A percentile compares a stretch with the other conserved stretches of the same genome.
phyloP scores from a whole-genome alignment of 2,329 filamentous ascomycete species.

The Beauveria sp. region DNA sequence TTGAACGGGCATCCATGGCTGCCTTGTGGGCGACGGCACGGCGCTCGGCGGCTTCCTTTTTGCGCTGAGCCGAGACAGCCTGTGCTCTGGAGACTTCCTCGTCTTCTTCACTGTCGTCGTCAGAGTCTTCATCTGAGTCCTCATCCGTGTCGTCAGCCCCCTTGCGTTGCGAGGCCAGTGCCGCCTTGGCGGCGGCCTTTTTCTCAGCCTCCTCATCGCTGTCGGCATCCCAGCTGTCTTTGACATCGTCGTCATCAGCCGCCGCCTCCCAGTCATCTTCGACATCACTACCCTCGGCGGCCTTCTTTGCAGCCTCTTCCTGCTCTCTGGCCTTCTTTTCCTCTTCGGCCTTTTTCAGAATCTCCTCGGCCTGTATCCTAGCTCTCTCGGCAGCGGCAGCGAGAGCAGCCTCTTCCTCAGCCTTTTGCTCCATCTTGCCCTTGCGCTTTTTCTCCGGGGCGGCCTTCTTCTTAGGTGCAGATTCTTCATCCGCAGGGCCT shows the following conservation, averaged over 20 bases:
- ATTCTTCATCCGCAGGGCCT: conserved; percentile 46
- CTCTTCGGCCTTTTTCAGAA: conserved; percentile 53
- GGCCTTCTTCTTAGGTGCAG: conserved; percentile 69
- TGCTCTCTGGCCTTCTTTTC: conserved; percentile 51
- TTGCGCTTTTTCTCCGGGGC: conserved; percentile 77
- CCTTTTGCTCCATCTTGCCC: conserved; percentile 50
- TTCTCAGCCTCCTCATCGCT: conserved; percentile 60
- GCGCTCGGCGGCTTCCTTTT: conserved; percentile 82
- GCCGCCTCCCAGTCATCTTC: conserved; percentile 87
- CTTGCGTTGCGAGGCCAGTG: conserved; percentile 10
- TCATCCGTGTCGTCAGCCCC: conserved; percentile 33
- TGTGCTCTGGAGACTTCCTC: conserved; percentile 69
- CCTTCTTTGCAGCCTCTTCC: conserved; percentile 49
- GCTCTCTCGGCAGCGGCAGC: conserved; percentile 73
- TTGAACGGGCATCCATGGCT: conserved; percentile 81
- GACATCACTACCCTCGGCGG: conserved; percentile 50
- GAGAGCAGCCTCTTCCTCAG: conserved; percentile 70
- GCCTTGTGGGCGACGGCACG: conserved; percentile 87
- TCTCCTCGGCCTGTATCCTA: conserved; percentile 58
- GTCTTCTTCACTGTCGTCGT: conserved; percentile 51
- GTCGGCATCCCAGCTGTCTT: conserved; percentile 92
- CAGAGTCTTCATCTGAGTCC: conserved; percentile 22
- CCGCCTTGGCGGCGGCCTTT: conserved; percentile 16
- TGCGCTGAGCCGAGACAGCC: conserved; percentile 66
- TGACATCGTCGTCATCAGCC: conserved; percentile 70